These are phyloP conservation scores for Chlorella sp. DNA, from an alignment of 139 green algal species.

Conservation along the genomic window DNA sequence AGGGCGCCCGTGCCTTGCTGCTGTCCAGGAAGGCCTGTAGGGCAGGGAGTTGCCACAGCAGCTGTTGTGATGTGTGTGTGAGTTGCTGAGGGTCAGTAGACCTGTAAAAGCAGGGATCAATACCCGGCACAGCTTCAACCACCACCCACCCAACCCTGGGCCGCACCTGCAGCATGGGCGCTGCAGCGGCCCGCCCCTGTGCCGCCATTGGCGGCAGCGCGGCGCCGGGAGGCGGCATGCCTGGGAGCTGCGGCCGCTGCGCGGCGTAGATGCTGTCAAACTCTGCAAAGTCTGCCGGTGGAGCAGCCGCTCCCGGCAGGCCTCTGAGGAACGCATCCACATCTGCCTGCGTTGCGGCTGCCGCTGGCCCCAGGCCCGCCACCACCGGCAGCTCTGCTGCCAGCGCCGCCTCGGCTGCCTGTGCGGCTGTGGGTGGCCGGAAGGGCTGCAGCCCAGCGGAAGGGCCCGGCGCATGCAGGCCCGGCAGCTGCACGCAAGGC, in stretches of 20 bases:
- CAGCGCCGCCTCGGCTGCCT: slow-evolving; percentile 36
- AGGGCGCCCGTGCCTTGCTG: slow-evolving; percentile 57
- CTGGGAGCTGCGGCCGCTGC: background rate
- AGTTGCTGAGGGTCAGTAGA: too few relatives aligned
- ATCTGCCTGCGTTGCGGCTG: slow-evolving; percentile 15
- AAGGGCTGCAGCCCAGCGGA: background rate
- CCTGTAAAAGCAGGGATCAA: too few relatives aligned
- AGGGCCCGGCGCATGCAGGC: background rate
- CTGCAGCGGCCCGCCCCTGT: background rate
- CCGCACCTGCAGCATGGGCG: slow-evolving; percentile 38
- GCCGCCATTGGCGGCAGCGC: background rate
- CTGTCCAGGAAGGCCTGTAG: slow-evolving; percentile 70
- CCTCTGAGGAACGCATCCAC: slow-evolving; percentile 34
- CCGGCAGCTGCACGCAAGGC: slow-evolving; percentile 32
- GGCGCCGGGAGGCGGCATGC: background rate
- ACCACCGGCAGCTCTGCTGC: slow-evolving; percentile 28
- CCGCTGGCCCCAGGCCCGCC: slow-evolving; percentile 22
- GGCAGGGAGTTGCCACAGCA: too few relatives aligned
- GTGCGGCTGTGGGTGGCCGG: slow-evolving; percentile 20
- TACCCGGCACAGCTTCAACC: background rate
- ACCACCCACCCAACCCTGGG: background rate
- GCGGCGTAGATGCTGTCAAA: slow-evolving; percentile 54
- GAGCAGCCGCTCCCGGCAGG: background rate
- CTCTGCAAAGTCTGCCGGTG: slow-evolving; percentile 1
- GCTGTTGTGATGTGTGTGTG: too few relatives aligned